phyloP scores from a whole-genome alignment of 164 flowering plant genomes.

The Brasenia schreberi region DNA sequence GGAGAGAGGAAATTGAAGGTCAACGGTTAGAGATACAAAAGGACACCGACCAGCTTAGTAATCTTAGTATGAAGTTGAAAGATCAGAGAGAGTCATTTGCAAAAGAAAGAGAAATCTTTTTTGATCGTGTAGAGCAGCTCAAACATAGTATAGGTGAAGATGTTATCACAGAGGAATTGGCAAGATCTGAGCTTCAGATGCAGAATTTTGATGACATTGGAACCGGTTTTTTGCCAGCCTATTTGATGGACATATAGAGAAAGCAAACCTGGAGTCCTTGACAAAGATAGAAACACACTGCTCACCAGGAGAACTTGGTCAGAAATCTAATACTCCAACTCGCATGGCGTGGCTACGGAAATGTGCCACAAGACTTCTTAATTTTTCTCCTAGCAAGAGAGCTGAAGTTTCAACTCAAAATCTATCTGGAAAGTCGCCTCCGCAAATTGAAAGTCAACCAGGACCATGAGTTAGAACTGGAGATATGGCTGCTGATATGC shows the following conservation, averaged over 20 bases:
- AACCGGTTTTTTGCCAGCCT: constrained; percentile 19
- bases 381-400: constrained; percentile 17
- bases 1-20: constrained; percentile 32
- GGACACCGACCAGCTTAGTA: constrained; percentile 54
- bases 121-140: constrained; percentile 40
- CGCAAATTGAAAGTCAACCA: constrained; percentile 2
- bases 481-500: constrained; percentile 18
- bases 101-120: constrained; percentile 33
- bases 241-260: constrained; percentile 19
- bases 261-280: constrained; percentile 13
- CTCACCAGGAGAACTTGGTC: constrained; percentile 17
- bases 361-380: constrained; percentile 47
- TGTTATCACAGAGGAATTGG: constrained; percentile 41
- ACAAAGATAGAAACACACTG: constrained; percentile 1
- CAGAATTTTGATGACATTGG: constrained; percentile 26
- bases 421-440: neutral
- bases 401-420: constrained; percentile 4
- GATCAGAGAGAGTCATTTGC: constrained; percentile 39
- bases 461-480: constrained; percentile 14
- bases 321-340: constrained; percentile 17
- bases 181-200: constrained; percentile 33
- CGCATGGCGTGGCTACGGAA: constrained; percentile 46
- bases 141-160: constrained; percentile 42
- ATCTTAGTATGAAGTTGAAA: constrained; percentile 53
- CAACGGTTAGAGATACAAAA: constrained; percentile 48